Evolutionary conservation across 2,329 filamentous ascomycete genomes (phyloP).

Genomic region (Hyphodiscus sp.): DNA sequence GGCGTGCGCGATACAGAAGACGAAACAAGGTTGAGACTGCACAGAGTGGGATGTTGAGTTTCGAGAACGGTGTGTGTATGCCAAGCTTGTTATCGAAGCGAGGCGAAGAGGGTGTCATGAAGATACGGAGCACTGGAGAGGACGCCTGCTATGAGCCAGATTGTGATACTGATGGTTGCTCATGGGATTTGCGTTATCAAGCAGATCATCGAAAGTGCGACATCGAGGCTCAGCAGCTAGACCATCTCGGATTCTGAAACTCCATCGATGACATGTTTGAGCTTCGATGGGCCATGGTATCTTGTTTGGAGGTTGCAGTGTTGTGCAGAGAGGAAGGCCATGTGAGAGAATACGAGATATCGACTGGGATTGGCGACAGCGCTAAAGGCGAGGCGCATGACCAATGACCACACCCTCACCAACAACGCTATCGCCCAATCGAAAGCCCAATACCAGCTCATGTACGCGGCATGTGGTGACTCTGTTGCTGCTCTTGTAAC

Average conservation of each 20-base stretch:
- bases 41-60: neutral
- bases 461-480: constrained; percentile 28
- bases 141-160: neutral
- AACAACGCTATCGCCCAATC: constrained; percentile 15
- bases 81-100: neutral
- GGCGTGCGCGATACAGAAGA: neutral
- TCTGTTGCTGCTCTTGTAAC: constrained; percentile 18
- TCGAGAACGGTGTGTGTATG: neutral
- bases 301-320: neutral
- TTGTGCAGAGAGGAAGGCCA: neutral
- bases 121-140: neutral
- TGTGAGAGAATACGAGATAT: constrained; percentile 16
- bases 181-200: neutral
- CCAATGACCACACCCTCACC: constrained; percentile 27
- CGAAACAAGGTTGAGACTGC: neutral
- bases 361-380: constrained; percentile 5
- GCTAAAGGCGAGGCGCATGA: constrained; percentile 22
- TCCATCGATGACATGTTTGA: neutral
- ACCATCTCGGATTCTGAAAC: neutral
- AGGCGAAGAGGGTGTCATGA: neutral
- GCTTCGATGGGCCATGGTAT: neutral
- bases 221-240: neutral
- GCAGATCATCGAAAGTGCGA: neutral
- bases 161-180: neutral
- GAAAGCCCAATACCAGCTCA: constrained; percentile 13